phyloP scores from a whole-genome alignment of 2,329 filamentous ascomycete genomes.

The Pseudogymnoascus sp. region DNA sequence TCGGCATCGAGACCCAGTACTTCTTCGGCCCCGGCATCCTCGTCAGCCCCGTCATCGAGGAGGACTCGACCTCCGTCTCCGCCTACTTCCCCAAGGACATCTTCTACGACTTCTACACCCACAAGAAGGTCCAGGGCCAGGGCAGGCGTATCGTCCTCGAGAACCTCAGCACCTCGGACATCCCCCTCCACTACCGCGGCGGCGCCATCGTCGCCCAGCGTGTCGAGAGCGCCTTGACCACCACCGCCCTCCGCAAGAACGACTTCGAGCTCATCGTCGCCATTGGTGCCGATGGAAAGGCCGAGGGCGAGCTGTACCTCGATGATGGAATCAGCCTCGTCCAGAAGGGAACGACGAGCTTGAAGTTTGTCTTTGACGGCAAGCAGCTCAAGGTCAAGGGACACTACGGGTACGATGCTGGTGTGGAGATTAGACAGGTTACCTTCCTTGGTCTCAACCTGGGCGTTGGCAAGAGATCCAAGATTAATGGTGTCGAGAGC shows the following conservation, averaged over 20 bases:
- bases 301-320: slow-evolving; percentile 61
- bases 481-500: neutral
- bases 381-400: slow-evolving; percentile 44
- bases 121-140: slow-evolving; percentile 34
- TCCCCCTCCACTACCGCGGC: slow-evolving; percentile 60
- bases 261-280: slow-evolving; percentile 66
- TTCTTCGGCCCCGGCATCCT: slow-evolving; percentile 42
- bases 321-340: slow-evolving; percentile 66
- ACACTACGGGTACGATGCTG: slow-evolving; percentile 40
- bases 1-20: slow-evolving; percentile 40
- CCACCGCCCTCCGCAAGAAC: slow-evolving; percentile 51
- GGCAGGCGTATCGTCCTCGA: slow-evolving; percentile 32
- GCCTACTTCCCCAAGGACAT: slow-evolving; percentile 42
- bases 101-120: slow-evolving; percentile 45
- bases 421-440: slow-evolving; percentile 38
- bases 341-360: slow-evolving; percentile 46
- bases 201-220: slow-evolving; percentile 58
- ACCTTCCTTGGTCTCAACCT: slow-evolving; percentile 38
- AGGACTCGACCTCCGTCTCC: slow-evolving; percentile 35
- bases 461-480: slow-evolving; percentile 9
- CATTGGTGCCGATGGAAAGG: slow-evolving; percentile 51
- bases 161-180: slow-evolving; percentile 37
- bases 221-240: slow-evolving; percentile 50
- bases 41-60: slow-evolving; percentile 39
- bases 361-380: slow-evolving; percentile 50